Evolutionary conservation across 805 yeast species (phyloP), one percentile per base, ranked within the genome.

Genomic region (Ogataea dorogensis): DNA sequence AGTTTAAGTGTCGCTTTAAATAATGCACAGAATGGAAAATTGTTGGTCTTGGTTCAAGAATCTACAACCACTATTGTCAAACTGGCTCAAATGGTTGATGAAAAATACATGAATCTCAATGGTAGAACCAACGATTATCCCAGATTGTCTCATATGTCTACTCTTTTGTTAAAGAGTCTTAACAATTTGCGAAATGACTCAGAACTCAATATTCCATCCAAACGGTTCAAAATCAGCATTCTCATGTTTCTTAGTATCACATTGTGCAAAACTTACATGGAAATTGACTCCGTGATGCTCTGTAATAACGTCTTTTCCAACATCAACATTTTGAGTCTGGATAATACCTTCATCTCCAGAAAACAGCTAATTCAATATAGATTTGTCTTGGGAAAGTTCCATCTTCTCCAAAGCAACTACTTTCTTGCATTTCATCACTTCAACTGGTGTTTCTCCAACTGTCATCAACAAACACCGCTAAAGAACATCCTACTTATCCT

Each of bases 261-360:
- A 24, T 51, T 79, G 28, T 77, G 81, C 53, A 63, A 59, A 43
- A 59, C 73, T 0, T 79, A 79, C 52, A 74, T 75, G 51, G 60
- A 56, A 24, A 68, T 79, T 15, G 71, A 66, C 19, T 75, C 72
- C 19, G 81, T 83, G 5, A 62, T 77, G 46, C 58, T 77, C 12
- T 79, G 85, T 56, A 68, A 77, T 22, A 77, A 79, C 47, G 76
- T 79, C 24, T 77, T 77, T 49, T 69, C 80, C 21, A 79, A 78
- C 53, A 71, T 79, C 63, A 75, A 71, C 46, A 73, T 68, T 31
- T 65, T 79, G 13, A 60, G 63, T 16, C 58, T 78, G 24, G 65
- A 63, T 24, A 67, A 68, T 34, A 45, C 44, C 3, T 54, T 61
- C n/a, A 75, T 68, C 25, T 53, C 67, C 3, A 62, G 49, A 26